Conservation (phyloP, 2,329 filamentous ascomycete species). For the Apiospora phragmitis region DNA sequence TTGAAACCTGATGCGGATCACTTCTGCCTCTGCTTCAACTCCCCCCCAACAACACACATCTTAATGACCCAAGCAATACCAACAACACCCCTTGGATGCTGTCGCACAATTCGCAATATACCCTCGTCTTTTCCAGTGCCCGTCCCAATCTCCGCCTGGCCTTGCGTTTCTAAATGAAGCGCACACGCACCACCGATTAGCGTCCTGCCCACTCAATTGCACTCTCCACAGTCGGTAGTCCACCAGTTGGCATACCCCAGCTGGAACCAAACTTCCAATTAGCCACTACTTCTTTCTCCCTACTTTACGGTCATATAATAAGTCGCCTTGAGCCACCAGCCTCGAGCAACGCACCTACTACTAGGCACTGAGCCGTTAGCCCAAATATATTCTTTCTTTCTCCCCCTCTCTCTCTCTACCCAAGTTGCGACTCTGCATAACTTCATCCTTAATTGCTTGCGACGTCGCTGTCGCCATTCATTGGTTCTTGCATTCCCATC, state of each 20-base stretch:
- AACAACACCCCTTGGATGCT: not conserved
- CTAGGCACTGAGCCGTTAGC: conserved; percentile 8
- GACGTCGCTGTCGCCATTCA: not conserved
- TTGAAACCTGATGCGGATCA: conserved; percentile 4
- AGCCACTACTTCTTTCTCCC: conserved; percentile 18
- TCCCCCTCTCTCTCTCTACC: not conserved
- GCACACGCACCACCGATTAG: conserved; percentile 16
- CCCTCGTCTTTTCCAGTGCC: not conserved
- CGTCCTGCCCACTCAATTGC: conserved; percentile 17
- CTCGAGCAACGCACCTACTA: conserved; percentile 11
- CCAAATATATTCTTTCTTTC: conserved; percentile 7
- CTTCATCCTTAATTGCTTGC: not conserved
- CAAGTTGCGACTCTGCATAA: not conserved
- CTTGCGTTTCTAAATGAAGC: not conserved
- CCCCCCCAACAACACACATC: not conserved
- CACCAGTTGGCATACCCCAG: conserved; percentile 24
- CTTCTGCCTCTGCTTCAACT: conserved; percentile 3
- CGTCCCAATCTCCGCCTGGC: not conserved
- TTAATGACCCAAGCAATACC: not conserved
- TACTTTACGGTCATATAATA: conserved; percentile 14
- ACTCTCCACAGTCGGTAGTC: conserved; percentile 14
- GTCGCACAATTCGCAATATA: conserved; percentile 1
- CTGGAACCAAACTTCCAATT: conserved; percentile 21
- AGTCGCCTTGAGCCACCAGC: conserved; percentile 17
- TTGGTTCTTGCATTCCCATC: not conserved